These are phyloP conservation scores for Neurospora sp. DNA, from an alignment of 495 filamentous ascomycete genomes.

Conservation along the genomic window DNA sequence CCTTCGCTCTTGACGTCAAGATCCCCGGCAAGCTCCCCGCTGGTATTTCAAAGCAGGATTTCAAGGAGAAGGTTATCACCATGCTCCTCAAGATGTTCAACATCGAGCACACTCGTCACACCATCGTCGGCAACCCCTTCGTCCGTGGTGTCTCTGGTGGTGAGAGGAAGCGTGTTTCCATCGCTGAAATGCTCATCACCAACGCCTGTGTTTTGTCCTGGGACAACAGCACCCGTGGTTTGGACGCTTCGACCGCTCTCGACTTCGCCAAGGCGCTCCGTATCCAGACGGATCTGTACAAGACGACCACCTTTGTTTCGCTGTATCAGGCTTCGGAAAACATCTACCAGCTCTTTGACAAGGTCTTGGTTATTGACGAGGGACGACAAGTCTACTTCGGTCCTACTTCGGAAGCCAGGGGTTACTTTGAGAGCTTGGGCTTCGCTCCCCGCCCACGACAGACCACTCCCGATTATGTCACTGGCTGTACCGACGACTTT, in stretches of 20 bases:
- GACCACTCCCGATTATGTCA: constrained; percentile 80
- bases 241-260: constrained; percentile 76
- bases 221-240: constrained; percentile 78
- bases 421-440: constrained; percentile 75
- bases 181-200: constrained; percentile 62
- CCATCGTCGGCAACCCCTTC: constrained; percentile 71
- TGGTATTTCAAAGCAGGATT: constrained; percentile 54
- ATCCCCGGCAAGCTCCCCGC: constrained; percentile 61
- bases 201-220: constrained; percentile 64
- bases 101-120: constrained; percentile 73
- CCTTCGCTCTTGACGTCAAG: constrained; percentile 75
- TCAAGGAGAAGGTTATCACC: constrained; percentile 59
- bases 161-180: constrained; percentile 71
- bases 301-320: constrained; percentile 69
- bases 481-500: constrained; percentile 72
- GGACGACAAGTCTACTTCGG: constrained; percentile 79
- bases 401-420: constrained; percentile 53
- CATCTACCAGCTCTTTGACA: constrained; percentile 82
- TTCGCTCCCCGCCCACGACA: constrained; percentile 70
- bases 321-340: constrained; percentile 77
- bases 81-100: constrained; percentile 80
- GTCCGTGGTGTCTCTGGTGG: constrained; percentile 81
- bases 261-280: constrained; percentile 63
- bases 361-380: constrained; percentile 71
- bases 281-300: constrained; percentile 68